phyloP scores from a whole-genome alignment of 1,284 basidiomycete genomes.

The Trichosporon faecale region DNA sequence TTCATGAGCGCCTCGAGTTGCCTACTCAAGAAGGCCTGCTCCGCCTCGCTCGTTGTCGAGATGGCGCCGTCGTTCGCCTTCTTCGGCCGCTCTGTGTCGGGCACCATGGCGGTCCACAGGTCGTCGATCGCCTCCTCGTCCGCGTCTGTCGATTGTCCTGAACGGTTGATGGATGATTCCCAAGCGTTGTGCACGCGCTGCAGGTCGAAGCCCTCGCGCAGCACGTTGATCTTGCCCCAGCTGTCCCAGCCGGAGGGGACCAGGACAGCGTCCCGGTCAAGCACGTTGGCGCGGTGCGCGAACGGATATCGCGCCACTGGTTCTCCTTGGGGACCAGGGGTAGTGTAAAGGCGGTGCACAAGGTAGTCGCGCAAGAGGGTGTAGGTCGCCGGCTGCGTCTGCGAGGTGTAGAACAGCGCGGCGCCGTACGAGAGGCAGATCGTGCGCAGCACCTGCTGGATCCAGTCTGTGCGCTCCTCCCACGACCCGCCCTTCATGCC shows the following conservation, averaged over 20 bases:
- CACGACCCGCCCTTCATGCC: slow-evolving; percentile 67
- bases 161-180: slow-evolving; percentile 55
- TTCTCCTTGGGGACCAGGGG: slow-evolving; percentile 23
- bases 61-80: slow-evolving; percentile 21
- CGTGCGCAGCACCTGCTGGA: slow-evolving; percentile 90
- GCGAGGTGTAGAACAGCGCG: slow-evolving; percentile 84
- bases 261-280: slow-evolving; percentile 87
- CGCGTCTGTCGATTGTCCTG: slow-evolving; percentile 47
- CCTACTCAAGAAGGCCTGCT: slow-evolving; percentile 79
- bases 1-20: slow-evolving; percentile 86
- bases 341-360: slow-evolving; percentile 76
- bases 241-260: slow-evolving; percentile 96
- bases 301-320: slow-evolving; percentile 72
- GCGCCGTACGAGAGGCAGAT: slow-evolving; percentile 93
- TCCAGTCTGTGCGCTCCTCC: slow-evolving; percentile 92
- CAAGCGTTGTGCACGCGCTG: slow-evolving; percentile 76
- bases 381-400: slow-evolving; percentile 68
- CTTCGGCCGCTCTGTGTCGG: slow-evolving; percentile 37
- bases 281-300: slow-evolving; percentile 76
- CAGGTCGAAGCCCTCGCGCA: slow-evolving; percentile 88
- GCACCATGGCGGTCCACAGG: slow-evolving; percentile 50
- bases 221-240: slow-evolving; percentile 90
- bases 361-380: slow-evolving; percentile 79
- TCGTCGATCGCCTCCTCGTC: slow-evolving; percentile 43
- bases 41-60: slow-evolving; percentile 56